A percentile compares a stretch with the other conserved stretches of the same genome.
phyloP scores from a whole-genome alignment of 805 yeast species.

The Millerago galiae region DNA sequence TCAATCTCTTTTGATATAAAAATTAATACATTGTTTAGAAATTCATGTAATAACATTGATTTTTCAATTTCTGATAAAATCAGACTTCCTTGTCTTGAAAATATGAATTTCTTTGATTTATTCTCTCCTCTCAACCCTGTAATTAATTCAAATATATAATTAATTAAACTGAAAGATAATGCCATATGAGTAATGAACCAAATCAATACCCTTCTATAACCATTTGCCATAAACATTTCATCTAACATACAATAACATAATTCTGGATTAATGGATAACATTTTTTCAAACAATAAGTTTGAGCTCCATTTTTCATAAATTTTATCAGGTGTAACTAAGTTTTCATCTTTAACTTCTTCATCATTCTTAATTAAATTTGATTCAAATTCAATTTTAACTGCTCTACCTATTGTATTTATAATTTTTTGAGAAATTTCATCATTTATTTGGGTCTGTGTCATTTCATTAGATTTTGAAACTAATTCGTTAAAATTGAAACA shows the following conservation, averaged over 20 bases:
- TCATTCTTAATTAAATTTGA: slow-evolving; percentile 20
- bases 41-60: slow-evolving; percentile 65
- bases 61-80: slow-evolving; percentile 52
- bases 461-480: slow-evolving; percentile 16
- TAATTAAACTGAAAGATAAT: slow-evolving; percentile 47
- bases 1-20: slow-evolving; percentile 32
- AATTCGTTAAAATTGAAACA: slow-evolving; percentile 22
- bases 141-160: slow-evolving; percentile 57
- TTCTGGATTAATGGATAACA: slow-evolving; percentile 44
- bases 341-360: background rate
- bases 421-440: slow-evolving; percentile 32
- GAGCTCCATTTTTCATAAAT: slow-evolving; percentile 42
- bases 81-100: slow-evolving; percentile 53
- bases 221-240: slow-evolving; percentile 65
- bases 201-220: slow-evolving; percentile 54
- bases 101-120: slow-evolving; percentile 23
- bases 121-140: slow-evolving; percentile 48
- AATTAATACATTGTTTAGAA: slow-evolving; percentile 49
- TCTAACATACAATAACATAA: slow-evolving; percentile 53
- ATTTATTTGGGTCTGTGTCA: slow-evolving; percentile 24
- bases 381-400: slow-evolving; percentile 39
- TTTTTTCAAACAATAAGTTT: slow-evolving; percentile 42
- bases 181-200: slow-evolving; percentile 65
- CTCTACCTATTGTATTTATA: slow-evolving; percentile 46
- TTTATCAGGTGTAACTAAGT: slow-evolving; percentile 38